Conservation (phyloP, 352 stramenopile genomes). For the Phytopythium mirpurense region DNA sequence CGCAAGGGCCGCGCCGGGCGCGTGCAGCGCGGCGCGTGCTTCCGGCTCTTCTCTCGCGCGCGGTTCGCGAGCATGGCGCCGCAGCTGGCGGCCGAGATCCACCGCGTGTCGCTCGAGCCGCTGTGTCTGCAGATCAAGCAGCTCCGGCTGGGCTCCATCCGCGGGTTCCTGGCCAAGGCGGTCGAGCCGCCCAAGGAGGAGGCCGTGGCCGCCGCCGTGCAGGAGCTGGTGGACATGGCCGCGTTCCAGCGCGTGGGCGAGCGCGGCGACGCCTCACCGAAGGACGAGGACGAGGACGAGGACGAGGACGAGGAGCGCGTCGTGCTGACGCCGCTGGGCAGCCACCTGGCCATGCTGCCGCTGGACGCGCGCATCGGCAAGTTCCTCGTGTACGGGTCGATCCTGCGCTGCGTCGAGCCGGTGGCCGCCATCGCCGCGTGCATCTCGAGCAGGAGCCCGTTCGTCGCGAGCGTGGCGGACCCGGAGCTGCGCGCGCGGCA, state of each 20-base stretch:
- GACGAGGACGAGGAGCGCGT: constrained; percentile 54
- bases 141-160: constrained; percentile 69
- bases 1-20: constrained; percentile 78
- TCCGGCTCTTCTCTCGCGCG: constrained; percentile 65
- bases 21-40: constrained; percentile 74
- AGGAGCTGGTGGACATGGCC: constrained; percentile 87
- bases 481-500: constrained; percentile 48
- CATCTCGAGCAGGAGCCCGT: constrained; percentile 77
- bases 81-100: constrained; percentile 85
- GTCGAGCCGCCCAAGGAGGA: constrained; percentile 92
- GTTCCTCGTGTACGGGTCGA: constrained; percentile 84
- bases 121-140: constrained; percentile 87
- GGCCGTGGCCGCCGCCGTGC: constrained; percentile 89
- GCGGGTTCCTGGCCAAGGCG: constrained; percentile 64
- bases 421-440: constrained; percentile 80
- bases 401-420: constrained; percentile 78
- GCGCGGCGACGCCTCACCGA: constrained; percentile 5
- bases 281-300: constrained; percentile 5
- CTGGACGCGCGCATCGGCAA: constrained; percentile 86
- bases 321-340: constrained; percentile 91
- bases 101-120: constrained; percentile 82
- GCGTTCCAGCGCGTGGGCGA: constrained; percentile 56
- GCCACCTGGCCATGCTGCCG: constrained; percentile 75
- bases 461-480: constrained; percentile 69
- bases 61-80: constrained; percentile 55